A percentile compares a stretch with the other conserved stretches of the same genome.
Conservation (phyloP, 768 basidiomycete genomes). For the Austroboletus eburneus region DNA sequence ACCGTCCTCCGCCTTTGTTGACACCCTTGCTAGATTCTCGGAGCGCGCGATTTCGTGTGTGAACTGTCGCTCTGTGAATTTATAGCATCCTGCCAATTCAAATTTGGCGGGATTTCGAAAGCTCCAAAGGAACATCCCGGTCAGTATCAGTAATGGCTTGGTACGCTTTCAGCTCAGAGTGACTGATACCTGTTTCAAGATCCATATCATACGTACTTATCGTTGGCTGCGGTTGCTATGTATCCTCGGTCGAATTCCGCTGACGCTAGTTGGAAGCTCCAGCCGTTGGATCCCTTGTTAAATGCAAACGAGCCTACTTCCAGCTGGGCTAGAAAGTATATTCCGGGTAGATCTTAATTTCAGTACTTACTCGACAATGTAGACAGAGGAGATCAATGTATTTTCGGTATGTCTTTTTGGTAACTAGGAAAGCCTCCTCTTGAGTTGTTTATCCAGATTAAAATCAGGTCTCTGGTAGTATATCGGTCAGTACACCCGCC, state of each 20-base stretch:
- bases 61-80: conserved; percentile 54
- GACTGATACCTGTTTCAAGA: conserved; percentile 44
- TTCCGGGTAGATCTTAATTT: conserved; percentile 35
- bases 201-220: conserved; percentile 93
- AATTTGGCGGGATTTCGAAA: conserved; percentile 86
- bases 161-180: not conserved
- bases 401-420: too few species aligned
- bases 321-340: conserved; percentile 59
- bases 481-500: conserved; percentile 52
- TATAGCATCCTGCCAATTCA: conserved; percentile 76
- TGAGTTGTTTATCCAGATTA: too few species aligned
- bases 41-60: conserved; percentile 54
- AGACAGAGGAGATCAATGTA: too few species aligned
- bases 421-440: too few species aligned
- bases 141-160: conserved; percentile 34
- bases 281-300: conserved; percentile 60
- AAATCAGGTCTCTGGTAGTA: conserved; percentile 38
- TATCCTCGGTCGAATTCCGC: conserved; percentile 41
- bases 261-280: conserved; percentile 51
- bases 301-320: conserved; percentile 68
- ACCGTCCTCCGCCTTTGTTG: not conserved
- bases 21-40: conserved; percentile 57
- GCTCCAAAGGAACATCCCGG: conserved; percentile 77
- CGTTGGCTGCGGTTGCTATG: conserved; percentile 76
- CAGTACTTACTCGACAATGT: not conserved